Conservation (phyloP, 768 basidiomycete genomes). For the Lactifluus volemus region DNA sequence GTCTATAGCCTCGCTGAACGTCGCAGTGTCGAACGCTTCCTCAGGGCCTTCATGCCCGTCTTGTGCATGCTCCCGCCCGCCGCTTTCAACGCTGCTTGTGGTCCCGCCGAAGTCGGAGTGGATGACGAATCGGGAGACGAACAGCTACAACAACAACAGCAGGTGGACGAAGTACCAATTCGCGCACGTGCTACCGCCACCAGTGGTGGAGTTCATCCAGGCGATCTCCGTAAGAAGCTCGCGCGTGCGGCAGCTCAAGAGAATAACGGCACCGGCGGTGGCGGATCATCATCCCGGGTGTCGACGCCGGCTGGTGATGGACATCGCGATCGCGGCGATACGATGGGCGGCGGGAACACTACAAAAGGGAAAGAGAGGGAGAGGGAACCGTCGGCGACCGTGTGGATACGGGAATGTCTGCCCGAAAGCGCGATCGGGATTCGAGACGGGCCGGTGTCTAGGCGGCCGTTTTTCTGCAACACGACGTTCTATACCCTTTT, state of each 20-base stretch:
- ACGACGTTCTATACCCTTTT: conserved; percentile 88
- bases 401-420: conserved; percentile 18
- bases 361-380: conserved; percentile 13
- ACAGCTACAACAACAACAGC: neutral
- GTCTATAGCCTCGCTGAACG: conserved; percentile 72
- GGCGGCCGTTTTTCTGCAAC: conserved; percentile 77
- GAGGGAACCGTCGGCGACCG: neutral
- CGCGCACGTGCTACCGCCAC: conserved; percentile 12
- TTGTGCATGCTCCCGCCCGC: conserved; percentile 63
- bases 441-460: conserved; percentile 25
- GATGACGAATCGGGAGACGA: conserved; percentile 28
- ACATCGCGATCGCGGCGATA: neutral
- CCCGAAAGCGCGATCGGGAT: conserved; percentile 13
- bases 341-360: neutral
- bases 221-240: conserved; percentile 60
- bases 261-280: conserved; percentile 28
- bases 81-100: conserved; percentile 58
- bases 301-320: conserved; percentile 14
- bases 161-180: neutral
- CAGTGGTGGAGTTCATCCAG: conserved; percentile 23
- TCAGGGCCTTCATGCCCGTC: conserved; percentile 75
- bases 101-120: conserved; percentile 42
- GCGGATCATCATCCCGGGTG: neutral
- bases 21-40: conserved; percentile 73
- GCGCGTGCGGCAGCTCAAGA: conserved; percentile 61